A percentile compares a stretch with the other conserved stretches of the same genome.
These are phyloP conservation scores for Cryphonectria carpinicola DNA, from an alignment of 2,329 filamentous ascomycete genomes.

Conservation along the genomic window DNA sequence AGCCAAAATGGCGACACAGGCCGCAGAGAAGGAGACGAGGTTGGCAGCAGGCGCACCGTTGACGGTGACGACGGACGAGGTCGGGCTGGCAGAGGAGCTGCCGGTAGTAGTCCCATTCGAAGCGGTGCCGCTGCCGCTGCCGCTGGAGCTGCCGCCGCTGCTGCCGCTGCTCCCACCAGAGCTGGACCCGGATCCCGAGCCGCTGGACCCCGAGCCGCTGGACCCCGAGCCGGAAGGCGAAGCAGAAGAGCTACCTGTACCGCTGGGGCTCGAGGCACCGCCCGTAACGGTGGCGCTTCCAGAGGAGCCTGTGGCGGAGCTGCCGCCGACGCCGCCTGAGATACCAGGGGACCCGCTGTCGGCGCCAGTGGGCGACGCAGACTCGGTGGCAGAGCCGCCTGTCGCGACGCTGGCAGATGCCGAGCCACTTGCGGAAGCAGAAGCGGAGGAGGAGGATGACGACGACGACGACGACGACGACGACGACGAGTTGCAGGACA, in stretches of 20 bases:
- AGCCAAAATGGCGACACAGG: background rate
- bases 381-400: background rate
- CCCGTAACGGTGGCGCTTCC: slow-evolving; percentile 9
- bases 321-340: slow-evolving; percentile 7
- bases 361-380: background rate
- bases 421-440: background rate
- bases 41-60: slow-evolving; percentile 14
- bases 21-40: slow-evolving; percentile 15
- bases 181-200: slow-evolving; percentile 20
- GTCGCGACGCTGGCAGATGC: background rate
- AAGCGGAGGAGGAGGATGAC: slow-evolving; percentile 14
- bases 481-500: slow-evolving; percentile 56
- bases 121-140: slow-evolving; percentile 9
- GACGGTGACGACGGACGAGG: slow-evolving; percentile 6
- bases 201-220: slow-evolving; percentile 8
- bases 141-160: background rate
- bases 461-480: slow-evolving; percentile 29
- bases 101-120: slow-evolving; percentile 13
- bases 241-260: slow-evolving; percentile 8
- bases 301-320: slow-evolving; percentile 1
- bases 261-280: slow-evolving; percentile 17
- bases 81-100: slow-evolving; percentile 8
- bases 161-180: background rate
- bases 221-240: slow-evolving; percentile 17
- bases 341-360: slow-evolving; percentile 17